These are phyloP conservation scores for Sporothrix mexicana DNA, from an alignment of 2,329 filamentous ascomycete genomes.

Conservation along the genomic window DNA sequence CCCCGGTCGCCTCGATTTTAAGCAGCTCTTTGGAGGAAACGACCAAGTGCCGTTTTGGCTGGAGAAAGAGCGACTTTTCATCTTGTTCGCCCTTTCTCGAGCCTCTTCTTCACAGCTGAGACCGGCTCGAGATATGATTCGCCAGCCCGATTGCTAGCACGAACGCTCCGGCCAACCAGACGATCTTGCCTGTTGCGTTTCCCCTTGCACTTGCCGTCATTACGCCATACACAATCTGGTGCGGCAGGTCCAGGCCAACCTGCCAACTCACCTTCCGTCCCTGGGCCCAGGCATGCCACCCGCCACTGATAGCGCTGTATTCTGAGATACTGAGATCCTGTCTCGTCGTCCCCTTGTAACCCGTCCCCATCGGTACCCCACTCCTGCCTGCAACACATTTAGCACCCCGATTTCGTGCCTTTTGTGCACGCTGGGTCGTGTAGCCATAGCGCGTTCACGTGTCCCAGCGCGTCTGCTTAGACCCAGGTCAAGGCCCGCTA, in stretches of 20 bases:
- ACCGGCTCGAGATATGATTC: constrained; percentile 20
- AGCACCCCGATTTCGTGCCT: not conserved
- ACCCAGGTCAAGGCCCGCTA: not conserved
- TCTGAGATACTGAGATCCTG: too few species aligned
- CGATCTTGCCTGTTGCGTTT: not conserved
- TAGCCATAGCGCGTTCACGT: constrained; percentile 38
- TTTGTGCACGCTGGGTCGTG: constrained; percentile 13
- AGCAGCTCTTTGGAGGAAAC: constrained; percentile 22
- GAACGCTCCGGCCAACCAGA: constrained; percentile 20
- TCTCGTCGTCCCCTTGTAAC: not conserved
- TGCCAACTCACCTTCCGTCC: constrained; percentile 20
- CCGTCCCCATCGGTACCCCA: constrained; percentile 12
- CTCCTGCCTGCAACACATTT: constrained; percentile 25
- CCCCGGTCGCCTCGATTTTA: constrained; percentile 25
- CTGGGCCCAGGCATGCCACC: constrained; percentile 13
- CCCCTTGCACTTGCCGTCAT: constrained; percentile 13
- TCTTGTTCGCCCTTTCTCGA: constrained; percentile 9
- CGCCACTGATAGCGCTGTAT: not conserved
- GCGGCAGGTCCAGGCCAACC: not conserved
- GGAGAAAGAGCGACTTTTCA: constrained; percentile 27
- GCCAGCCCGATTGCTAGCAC: constrained; percentile 2
- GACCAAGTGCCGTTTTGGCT: constrained; percentile 14
- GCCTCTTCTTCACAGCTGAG: constrained; percentile 5
- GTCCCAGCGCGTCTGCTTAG: constrained; percentile 37
- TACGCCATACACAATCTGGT: not conserved